Evolutionary conservation across 148 eudicot species (phyloP), one percentile per base, ranked within the genome.

Genomic region (Rhododendron kiyosumense): DNA sequence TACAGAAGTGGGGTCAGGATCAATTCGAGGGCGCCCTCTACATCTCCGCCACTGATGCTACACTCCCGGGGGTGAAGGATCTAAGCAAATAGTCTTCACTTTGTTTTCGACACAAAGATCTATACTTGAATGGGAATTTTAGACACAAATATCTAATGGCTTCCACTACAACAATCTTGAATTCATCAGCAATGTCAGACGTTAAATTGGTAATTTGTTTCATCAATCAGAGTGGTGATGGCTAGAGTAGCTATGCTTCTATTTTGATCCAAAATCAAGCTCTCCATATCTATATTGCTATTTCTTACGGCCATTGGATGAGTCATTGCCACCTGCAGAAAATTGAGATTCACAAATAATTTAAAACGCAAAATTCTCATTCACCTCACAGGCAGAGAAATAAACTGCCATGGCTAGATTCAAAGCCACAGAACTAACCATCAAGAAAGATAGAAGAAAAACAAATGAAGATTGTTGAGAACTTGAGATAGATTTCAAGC

Each of bases 211-310:
- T 97, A 78, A 97, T 97, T 88, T 97, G 99, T 81, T 97, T 97
- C 99, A 97, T 95, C 86, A 97, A 91, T 57, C 57, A 97, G 92
- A 54, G 99, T 97, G 84, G 99, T 97, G 73, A 97, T 97, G 78
- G 99, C 99, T 87, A 97, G 98, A 84, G 99, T 97, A 41, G 99
- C 99, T 87, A 97, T 97, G 92, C 99, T 97, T 91, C 99, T 95
- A 80, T 97, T 97, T 85, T 97, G 99, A 81, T 97, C 99, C 71
- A 98, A 95, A 86, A 97, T 95, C 91, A 97, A 90, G 88, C 99
- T 95, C 89, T 97, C 99, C 99, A 97, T 94, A 88, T 97, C 99
- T 76, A 97, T 95, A 83, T 97, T 97, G 89, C 99, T 95, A 89
- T 95, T 95, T 24, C 96, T 93, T 78, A 97, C 99, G 82, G 98